Conservation (phyloP, 768 basidiomycete species). For the Serendipita sp. region DNA sequence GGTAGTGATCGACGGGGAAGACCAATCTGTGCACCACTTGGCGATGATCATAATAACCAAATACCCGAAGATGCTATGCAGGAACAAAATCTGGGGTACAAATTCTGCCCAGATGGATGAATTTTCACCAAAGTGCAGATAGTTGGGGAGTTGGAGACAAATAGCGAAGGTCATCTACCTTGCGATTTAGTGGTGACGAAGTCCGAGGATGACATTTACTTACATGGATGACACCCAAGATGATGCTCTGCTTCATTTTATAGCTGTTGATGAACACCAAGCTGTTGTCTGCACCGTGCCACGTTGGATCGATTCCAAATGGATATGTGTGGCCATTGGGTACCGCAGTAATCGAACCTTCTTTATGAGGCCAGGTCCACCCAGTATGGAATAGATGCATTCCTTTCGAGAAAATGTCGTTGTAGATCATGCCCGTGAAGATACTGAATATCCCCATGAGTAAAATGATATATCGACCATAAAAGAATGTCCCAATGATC, state of each 20-base stretch:
- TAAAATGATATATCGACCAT: slow-evolving; percentile 93
- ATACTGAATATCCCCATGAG: slow-evolving; percentile 96
- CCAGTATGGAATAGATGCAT: slow-evolving; percentile 77
- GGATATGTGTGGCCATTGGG: slow-evolving; percentile 64
- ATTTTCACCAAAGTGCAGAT: slow-evolving; percentile 78
- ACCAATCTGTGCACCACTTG: slow-evolving; percentile 96
- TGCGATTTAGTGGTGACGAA: not conserved
- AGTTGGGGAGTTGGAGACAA: slow-evolving; percentile 91
- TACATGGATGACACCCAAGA: slow-evolving; percentile 92
- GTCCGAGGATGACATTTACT: slow-evolving; percentile 17
- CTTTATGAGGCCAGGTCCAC: slow-evolving; percentile 56
- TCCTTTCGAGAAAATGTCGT: slow-evolving; percentile 94
- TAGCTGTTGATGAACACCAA: slow-evolving; percentile 95
- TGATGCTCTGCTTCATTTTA: slow-evolving; percentile 99
- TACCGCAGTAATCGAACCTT: slow-evolving; percentile 31
- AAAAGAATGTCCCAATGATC: slow-evolving; percentile 85
- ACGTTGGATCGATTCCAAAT: slow-evolving; percentile 86
- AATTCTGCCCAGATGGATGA: slow-evolving; percentile 88
- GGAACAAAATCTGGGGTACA: slow-evolving; percentile 91
- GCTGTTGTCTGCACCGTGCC: slow-evolving; percentile 85
- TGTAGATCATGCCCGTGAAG: slow-evolving; percentile 95
- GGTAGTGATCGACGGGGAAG: slow-evolving; percentile 30
- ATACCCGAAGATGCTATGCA: slow-evolving; percentile 96
- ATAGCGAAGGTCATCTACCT: slow-evolving; percentile 93
- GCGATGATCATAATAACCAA: slow-evolving; percentile 85